Evolutionary conservation across 768 basidiomycete genomes (phyloP), one percentile per base, ranked within the genome.

Genomic region (Rhodotorula diobovata): DNA sequence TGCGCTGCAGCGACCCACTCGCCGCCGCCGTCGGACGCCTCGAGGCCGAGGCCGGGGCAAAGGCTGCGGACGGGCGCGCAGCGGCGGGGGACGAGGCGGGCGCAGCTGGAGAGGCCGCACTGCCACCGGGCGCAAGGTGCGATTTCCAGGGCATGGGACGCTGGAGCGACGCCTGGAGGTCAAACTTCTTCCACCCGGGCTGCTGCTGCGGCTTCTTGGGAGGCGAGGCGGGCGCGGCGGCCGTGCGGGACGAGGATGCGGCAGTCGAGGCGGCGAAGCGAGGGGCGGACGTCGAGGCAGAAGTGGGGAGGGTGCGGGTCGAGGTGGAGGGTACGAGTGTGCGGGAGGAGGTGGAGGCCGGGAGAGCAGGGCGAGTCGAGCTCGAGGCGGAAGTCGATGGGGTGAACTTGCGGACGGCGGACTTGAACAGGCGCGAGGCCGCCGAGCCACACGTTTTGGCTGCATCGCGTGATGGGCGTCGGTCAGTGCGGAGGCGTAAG

Each of bases 241-340:
- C 30, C 1, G 61, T 37, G 43, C 56, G 53, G 25, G 59, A 56
- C 20, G 70, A 56, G 10, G 70, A 63, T 12, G 67, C 68, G 2
- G 72, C 59, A 28, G 71, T 72, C 5, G 67, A 35, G 14, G 41
- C 28, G 35, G 71, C 71, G 67, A 72, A 66, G 41, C 63, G 67
- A 37, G 67, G 67, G 25, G 50, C 16, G n/a, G 56, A 4, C 46
- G 35, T 37, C 7, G 53, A 9, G 28, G 25, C 2, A 1, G 35
- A 14, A n/a, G 46, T 23, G 25, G 46, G 23, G 30, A 43, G 39
- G 10, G 59, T 41, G 15, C 28, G 41, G 3, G 67, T 39, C 18
- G 57, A 23, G 20, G 61, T 23, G 14, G 43, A 8, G 1, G 25
- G 7, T 14, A 60, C 35, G 63, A 48, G 34, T 18, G 11, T 1